Percentiles rank a stretch among this genome's conserved stretches.
phyloP scores from a whole-genome alignment of 352 stramenopile genomes.

The Saprolegnia diclina region DNA sequence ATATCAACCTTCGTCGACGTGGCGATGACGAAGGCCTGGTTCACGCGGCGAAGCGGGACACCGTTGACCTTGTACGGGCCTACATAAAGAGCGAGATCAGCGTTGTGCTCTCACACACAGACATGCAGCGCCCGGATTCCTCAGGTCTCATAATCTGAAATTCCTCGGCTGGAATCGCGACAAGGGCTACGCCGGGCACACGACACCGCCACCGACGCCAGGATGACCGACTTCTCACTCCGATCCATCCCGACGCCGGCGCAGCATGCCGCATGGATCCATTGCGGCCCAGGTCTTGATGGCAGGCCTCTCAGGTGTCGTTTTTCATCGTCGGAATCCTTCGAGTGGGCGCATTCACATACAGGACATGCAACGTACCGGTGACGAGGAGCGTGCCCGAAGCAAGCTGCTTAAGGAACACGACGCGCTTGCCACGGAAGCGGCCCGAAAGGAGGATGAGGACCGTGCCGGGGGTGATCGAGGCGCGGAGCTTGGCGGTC shows the following conservation, averaged over 20 bases:
- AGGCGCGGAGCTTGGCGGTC: slow-evolving; percentile 90
- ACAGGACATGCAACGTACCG: slow-evolving; percentile 42
- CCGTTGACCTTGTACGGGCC: slow-evolving; percentile 99
- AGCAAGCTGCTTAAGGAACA: slow-evolving; percentile 96
- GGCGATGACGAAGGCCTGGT: slow-evolving; percentile 98
- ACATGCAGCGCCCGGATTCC: slow-evolving; percentile 6
- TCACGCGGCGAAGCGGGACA: slow-evolving; percentile 96
- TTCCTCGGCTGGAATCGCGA: slow-evolving; percentile 21
- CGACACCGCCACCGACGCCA: background rate
- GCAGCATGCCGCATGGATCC: slow-evolving; percentile 13
- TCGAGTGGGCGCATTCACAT: background rate
- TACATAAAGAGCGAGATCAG: slow-evolving; percentile 31
- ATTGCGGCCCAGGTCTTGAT: background rate
- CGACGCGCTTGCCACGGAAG: slow-evolving; percentile 97
- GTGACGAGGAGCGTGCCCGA: slow-evolving; percentile 96
- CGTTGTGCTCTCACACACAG: background rate
- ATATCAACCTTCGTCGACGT: slow-evolving; percentile 98
- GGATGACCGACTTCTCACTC: background rate
- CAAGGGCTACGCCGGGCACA: background rate
- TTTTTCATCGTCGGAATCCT: slow-evolving; percentile 28
- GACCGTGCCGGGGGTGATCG: slow-evolving; percentile 95
- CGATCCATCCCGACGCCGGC: background rate
- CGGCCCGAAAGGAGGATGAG: slow-evolving; percentile 96
- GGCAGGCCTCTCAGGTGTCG: slow-evolving; percentile 28
- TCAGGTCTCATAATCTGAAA: slow-evolving; percentile 30